These are phyloP conservation scores for Petrea volubilis DNA, from an alignment of 257 asterid genomes.

Conservation along the genomic window DNA sequence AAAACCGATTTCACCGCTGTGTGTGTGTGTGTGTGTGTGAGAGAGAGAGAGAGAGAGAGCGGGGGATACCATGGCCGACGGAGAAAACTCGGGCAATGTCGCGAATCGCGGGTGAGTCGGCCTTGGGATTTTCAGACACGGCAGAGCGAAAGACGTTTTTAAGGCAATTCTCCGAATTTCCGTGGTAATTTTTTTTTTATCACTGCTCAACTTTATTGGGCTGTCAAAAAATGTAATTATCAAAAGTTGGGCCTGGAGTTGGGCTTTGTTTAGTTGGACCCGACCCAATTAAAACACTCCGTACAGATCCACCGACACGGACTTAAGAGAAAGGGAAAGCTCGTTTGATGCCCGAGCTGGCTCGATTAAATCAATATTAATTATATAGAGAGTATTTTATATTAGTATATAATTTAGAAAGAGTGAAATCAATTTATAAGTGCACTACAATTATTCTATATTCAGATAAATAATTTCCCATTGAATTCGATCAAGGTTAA, in stretches of 20 bases:
- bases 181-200: not conserved
- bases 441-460: no score
- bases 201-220: not conserved
- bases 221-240: no score
- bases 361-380: no score
- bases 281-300: not conserved
- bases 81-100: conserved; percentile 11
- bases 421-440: no score
- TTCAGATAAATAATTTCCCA: no score
- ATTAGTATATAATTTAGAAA: no score
- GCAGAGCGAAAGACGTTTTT: not conserved
- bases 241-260: no score
- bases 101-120: conserved; percentile 24
- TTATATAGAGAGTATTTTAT: no score
- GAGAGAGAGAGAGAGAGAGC: not conserved
- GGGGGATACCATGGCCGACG: conserved; percentile 37
- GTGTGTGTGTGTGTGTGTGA: not conserved
- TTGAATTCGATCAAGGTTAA: no score
- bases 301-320: no score
- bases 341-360: no score
- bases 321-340: no score
- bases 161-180: not conserved
- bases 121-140: conserved; percentile 4
- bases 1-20: not conserved
- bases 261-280: not conserved